Conservation (phyloP, 305 asterid genomes). For the Ajuga reptans region DNA sequence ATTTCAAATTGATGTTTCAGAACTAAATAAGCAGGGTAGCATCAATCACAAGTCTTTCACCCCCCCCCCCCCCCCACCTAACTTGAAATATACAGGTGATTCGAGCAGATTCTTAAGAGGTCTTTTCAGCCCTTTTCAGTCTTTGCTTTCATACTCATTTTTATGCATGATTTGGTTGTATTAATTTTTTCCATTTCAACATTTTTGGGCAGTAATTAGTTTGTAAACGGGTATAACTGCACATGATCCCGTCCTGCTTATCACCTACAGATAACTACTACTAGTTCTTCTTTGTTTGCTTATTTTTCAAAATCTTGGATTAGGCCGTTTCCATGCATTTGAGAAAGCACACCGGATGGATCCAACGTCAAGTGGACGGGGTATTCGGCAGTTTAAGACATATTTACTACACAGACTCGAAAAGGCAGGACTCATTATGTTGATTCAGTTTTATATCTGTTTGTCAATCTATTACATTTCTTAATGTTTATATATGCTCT, state of each 20-base stretch:
- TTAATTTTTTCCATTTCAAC: neutral
- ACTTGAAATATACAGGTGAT: neutral
- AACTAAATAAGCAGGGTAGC: neutral
- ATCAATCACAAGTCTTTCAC: neutral
- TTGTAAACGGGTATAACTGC: neutral
- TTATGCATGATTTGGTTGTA: neutral
- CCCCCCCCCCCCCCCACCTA: neutral
- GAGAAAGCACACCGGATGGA: constrained; percentile 96
- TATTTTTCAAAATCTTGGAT: constrained; percentile 15
- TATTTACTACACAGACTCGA: constrained; percentile 76
- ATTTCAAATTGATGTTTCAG: neutral
- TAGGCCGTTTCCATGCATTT: constrained; percentile 96
- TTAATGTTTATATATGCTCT: neutral
- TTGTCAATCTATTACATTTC: neutral
- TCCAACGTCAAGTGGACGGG: constrained; percentile 76
- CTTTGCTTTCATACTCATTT: neutral
- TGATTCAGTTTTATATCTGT: constrained; percentile 17
- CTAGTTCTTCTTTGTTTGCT: neutral
- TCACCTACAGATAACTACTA: constrained; percentile 10
- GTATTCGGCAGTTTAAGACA: constrained; percentile 96
- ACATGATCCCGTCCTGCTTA: neutral
- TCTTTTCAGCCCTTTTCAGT: neutral
- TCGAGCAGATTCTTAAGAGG: neutral
- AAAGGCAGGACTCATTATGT: constrained; percentile 41
- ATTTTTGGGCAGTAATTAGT: neutral